A percentile compares a stretch with the other conserved stretches of the same genome.
Conservation (phyloP, 2,329 filamentous ascomycete species). For the Calonectria pteridis region DNA sequence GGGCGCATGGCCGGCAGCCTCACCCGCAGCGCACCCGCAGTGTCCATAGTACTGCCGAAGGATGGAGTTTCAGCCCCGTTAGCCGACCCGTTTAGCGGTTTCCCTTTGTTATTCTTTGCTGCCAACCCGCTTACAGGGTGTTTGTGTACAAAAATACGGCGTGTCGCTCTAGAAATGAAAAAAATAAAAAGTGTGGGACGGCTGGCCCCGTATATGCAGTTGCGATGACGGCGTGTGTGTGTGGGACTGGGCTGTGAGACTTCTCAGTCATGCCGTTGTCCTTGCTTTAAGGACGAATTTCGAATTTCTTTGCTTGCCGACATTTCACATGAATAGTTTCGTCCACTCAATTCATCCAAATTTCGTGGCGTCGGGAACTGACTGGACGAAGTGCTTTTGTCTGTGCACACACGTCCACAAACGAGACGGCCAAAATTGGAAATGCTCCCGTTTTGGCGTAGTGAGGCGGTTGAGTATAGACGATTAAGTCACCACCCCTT, state of each 20-base stretch:
- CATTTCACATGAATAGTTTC: neutral
- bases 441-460: neutral
- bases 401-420: neutral
- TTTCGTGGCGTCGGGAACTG: neutral
- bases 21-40: neutral
- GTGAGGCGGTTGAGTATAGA: neutral
- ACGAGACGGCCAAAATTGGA: neutral
- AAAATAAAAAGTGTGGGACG: neutral
- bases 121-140: neutral
- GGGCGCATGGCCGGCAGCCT: neutral
- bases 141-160: neutral
- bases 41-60: neutral
- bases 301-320: neutral
- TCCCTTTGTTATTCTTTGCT: neutral
- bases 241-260: neutral
- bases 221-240: neutral
- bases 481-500: conserved; percentile 7
- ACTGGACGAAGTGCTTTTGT: neutral
- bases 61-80: neutral
- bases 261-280: neutral
- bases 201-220: neutral
- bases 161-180: neutral
- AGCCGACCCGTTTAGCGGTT: neutral
- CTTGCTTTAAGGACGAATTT: neutral
- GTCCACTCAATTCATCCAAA: neutral